Evolutionary conservation across 305 asterid genomes (phyloP), one percentile per base, ranked within the genome.

Genomic region (Fraxinus latifolia): DNA sequence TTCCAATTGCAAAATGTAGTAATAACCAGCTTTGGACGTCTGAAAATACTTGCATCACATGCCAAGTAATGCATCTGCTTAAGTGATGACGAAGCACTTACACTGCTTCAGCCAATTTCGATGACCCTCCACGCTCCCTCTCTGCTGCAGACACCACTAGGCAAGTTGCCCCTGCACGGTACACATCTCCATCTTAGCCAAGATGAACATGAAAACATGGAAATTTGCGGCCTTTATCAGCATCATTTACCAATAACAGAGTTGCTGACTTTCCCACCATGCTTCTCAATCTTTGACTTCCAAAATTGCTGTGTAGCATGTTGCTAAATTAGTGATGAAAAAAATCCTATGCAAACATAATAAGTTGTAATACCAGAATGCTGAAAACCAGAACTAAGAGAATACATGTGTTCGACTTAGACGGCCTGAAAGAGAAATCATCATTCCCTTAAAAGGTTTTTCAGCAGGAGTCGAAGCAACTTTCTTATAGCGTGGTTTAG

Each of bases 61-160:
- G 55, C 55, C 62, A n/a, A 53, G 62, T 15, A 50, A 50, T 4
- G 55, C 17, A 1, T n/a, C 23, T 4, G 27, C 47, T 78, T 1
- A 34, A 9, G 31, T 27, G 31, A 25, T 25, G 74, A 27, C 6
- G 5, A 12, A 6, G 27, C 62, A 82, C 96, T 80, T 87, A 94
- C 99, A 93, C 47, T 34, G 95, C 99, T 85, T 96, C 98, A 3
- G 93, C 90, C 83, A 94, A 62, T 82, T 93, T 93, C 15, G 89
- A 85, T 0, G 97, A 92, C 83, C 99, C 98, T 12, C 98, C 97
- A 1, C 92, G 94, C 1, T 92, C 97, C 68, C 97, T 80, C 86
- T 96, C 99, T 21, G 95, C 89, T 0, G 96, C 90, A 31, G 97
- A 86, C 36, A 87, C 93, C 1, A 96, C 95, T 15, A 96, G 83